Percentiles rank a stretch among this genome's conserved stretches.
Evolutionary conservation across 306 rosid genomes (phyloP).

Genomic region (Castanopsis chinensis): DNA sequence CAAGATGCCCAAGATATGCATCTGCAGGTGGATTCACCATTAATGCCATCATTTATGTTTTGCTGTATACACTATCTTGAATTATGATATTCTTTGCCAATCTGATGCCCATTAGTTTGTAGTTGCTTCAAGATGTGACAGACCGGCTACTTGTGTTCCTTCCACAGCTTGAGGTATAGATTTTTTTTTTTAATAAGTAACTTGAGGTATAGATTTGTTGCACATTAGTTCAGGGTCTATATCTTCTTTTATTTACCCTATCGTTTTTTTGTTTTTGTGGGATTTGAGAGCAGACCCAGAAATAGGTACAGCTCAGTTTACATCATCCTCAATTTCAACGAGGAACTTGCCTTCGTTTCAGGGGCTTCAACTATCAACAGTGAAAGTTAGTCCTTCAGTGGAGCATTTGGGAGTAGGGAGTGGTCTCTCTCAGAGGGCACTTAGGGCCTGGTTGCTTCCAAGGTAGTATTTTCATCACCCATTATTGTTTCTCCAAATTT

Average conservation of each 20-base stretch:
- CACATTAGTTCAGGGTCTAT: slow-evolving; percentile 7
- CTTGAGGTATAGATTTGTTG: slow-evolving; percentile 62
- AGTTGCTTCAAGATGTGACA: slow-evolving; percentile 90
- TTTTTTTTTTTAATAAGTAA: slow-evolving; percentile 6
- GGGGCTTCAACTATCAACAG: slow-evolving; percentile 53
- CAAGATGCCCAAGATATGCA: slow-evolving; percentile 81
- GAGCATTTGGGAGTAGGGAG: slow-evolving; percentile 26
- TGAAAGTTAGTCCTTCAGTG: slow-evolving; percentile 34
- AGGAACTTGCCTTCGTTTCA: slow-evolving; percentile 57
- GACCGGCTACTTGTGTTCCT: slow-evolving; percentile 72
- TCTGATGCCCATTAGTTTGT: slow-evolving; percentile 42
- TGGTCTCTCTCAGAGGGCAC: slow-evolving; percentile 36
- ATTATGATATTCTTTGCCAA: slow-evolving; percentile 29
- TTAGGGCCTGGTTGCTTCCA: slow-evolving; percentile 67
- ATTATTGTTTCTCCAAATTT: not conserved
- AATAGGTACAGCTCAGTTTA: slow-evolving; percentile 77
- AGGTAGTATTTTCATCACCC: slow-evolving; percentile 36
- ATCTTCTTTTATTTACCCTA: not conserved
- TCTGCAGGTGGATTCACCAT: slow-evolving; percentile 68
- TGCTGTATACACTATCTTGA: slow-evolving; percentile 19
- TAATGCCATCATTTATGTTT: slow-evolving; percentile 16
- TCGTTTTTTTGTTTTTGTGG: slow-evolving; percentile 7
- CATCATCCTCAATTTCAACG: slow-evolving; percentile 61
- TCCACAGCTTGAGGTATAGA: slow-evolving; percentile 85
- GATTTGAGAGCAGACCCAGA: slow-evolving; percentile 18